These are phyloP conservation scores for Diaporthe citri DNA, from an alignment of 2,329 filamentous ascomycete genomes.

Conservation along the genomic window DNA sequence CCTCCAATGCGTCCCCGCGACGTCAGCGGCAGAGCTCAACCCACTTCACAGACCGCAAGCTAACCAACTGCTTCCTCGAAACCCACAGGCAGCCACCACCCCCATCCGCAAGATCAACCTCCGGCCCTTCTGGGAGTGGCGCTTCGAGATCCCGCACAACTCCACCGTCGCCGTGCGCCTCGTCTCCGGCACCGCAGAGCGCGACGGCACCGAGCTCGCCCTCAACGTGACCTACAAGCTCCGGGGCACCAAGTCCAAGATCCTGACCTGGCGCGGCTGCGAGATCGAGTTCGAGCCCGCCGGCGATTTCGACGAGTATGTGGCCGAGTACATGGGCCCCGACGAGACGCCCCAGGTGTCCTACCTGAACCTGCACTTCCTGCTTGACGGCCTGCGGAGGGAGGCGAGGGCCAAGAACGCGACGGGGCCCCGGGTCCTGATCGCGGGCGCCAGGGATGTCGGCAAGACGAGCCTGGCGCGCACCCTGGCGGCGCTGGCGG, in stretches of 20 bases:
- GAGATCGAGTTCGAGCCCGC: slow-evolving; percentile 80
- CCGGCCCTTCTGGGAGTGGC: slow-evolving; percentile 79
- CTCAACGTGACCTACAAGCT: slow-evolving; percentile 85
- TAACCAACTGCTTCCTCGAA: background rate
- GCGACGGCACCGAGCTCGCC: slow-evolving; percentile 95
- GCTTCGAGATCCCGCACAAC: slow-evolving; percentile 76
- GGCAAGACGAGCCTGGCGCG: slow-evolving; percentile 89
- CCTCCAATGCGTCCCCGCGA: background rate
- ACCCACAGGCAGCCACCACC: slow-evolving; percentile 51
- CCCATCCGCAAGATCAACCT: slow-evolving; percentile 65
- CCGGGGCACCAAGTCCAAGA: slow-evolving; percentile 83
- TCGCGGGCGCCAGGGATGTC: slow-evolving; percentile 81
- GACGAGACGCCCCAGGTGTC: slow-evolving; percentile 86
- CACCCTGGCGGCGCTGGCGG: slow-evolving; percentile 83
- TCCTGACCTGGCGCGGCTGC: slow-evolving; percentile 94
- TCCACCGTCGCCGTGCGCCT: slow-evolving; percentile 68
- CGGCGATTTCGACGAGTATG: slow-evolving; percentile 64
- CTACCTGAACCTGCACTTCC: slow-evolving; percentile 89
- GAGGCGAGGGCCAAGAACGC: slow-evolving; percentile 63
- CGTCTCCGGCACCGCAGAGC: slow-evolving; percentile 85
- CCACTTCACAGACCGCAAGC: background rate
- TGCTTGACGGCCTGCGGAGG: slow-evolving; percentile 78
- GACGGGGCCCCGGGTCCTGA: slow-evolving; percentile 81
- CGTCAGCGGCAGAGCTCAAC: background rate
- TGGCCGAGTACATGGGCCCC: slow-evolving; percentile 74